Base-by-base conservation (phyloP, 768 basidiomycete species). In the Collybia mongolica region DNA sequence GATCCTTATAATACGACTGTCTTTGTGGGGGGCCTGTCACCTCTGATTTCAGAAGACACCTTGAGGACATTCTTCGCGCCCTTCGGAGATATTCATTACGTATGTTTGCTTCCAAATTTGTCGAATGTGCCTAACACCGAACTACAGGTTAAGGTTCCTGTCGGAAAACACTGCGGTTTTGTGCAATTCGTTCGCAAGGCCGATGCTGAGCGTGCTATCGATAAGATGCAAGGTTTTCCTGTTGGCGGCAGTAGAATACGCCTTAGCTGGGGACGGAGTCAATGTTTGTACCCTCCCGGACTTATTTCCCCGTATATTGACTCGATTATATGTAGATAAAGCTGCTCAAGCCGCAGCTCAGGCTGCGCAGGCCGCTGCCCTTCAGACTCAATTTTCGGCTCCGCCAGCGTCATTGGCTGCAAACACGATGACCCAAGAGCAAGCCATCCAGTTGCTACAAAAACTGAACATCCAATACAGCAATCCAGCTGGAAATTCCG, bases 1-100 rank as follows among this genome's bases (percentile, higher is more conserved):
- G 93, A 96, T 60, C 93, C 93, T n/a, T 93, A 93, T 62, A 97
- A 96, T 61, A 95, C 93, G 12, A 97, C 94, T 1, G 93, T 93
- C 5, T 97, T 97, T 55, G 94, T 97, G 17, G 94, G 94, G 20
- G 94, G 93, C 0, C 64, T 96, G 46, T 90, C 89, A 8, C 90
- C 90, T 15, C 68, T 93, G 52, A 94, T 97, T 39, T 85, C 87
- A 22, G 94, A 96, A 70, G 94, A 96, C 41, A 95, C 92, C 2
- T 68, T 97, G 61, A 76, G 91, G 65, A 91, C 90, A 2, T 93
- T 93, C 68, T 95, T 95, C 67, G 79, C 82, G 9, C 91, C 92
- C n/a, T 95, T 93, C 60, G 93, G 92, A 40, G 90, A 91, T 53
- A 94, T 94, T 48, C 90, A 93, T 66, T 94, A 95, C 62, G 92